Evolutionary conservation across 305 asterid genomes (phyloP).

Genomic region (Solanum hybrid): DNA sequence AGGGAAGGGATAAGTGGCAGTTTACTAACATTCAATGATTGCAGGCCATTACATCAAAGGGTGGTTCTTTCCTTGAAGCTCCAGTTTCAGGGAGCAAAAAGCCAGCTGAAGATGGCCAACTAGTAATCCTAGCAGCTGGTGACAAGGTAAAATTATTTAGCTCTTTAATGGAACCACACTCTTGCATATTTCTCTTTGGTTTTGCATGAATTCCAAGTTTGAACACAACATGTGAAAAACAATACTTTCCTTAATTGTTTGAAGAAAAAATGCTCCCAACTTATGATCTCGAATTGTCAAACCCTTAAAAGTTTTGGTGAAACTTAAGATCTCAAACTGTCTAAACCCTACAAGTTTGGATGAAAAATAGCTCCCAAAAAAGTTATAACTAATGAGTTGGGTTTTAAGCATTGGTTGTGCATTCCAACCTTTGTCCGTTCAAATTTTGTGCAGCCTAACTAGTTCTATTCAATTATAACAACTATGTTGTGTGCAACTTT

Average conservation of each 20-base stretch:
- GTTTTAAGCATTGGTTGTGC: not conserved
- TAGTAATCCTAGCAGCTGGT: constrained; percentile 95
- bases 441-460: not conserved
- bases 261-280: not conserved
- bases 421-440: not conserved
- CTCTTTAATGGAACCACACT: not conserved
- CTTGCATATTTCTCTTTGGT: not conserved
- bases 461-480: not conserved
- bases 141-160: constrained; percentile 43
- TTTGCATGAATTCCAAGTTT: not conserved
- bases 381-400: not conserved
- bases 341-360: not conserved
- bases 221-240: not conserved
- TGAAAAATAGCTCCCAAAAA: not conserved
- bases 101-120: constrained; percentile 98
- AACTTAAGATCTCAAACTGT: not conserved
- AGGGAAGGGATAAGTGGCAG: not conserved
- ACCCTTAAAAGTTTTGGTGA: not conserved
- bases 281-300: not conserved
- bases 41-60: constrained; percentile 76
- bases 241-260: not conserved
- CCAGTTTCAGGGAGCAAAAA: constrained; percentile 98
- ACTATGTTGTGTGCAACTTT: not conserved
- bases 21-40: constrained; percentile 3
- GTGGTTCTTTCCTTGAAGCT: constrained; percentile 80